phyloP scores from a whole-genome alignment of 257 asterid species.

The Ophiorrhiza pumila region DNA sequence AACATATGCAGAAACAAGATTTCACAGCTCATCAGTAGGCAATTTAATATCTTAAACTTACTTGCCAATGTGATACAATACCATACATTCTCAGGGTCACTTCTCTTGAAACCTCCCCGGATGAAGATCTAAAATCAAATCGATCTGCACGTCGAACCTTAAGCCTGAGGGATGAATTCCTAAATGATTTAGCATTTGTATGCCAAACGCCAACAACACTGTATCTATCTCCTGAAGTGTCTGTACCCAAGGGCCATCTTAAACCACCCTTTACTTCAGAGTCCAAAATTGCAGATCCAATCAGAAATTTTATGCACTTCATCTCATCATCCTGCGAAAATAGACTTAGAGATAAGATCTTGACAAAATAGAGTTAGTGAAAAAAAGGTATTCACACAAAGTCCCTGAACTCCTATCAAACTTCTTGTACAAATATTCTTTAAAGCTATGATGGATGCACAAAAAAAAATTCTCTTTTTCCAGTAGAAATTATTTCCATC shows the following conservation, averaged over 20 bases:
- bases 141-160: conserved; percentile 46
- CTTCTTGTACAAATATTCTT: neutral
- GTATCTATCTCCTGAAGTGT: conserved; percentile 38
- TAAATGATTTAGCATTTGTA: conserved; percentile 29
- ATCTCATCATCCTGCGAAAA: conserved; percentile 44
- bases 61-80: conserved; percentile 32
- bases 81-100: conserved; percentile 35
- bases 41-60: conserved; percentile 26
- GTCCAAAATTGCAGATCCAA: conserved; percentile 41
- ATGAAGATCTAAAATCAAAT: conserved; percentile 42
- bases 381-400: neutral
- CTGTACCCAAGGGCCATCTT: conserved; percentile 47
- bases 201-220: conserved; percentile 43
- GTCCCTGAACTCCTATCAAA: neutral
- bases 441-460: neutral
- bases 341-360: conserved; percentile 26
- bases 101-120: conserved; percentile 47
- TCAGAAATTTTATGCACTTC: conserved; percentile 27
- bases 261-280: conserved; percentile 45
- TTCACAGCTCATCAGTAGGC: neutral
- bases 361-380: conserved; percentile 21
- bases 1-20: neutral
- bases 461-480: no score
- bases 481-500: neutral
- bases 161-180: conserved; percentile 37